Evolutionary conservation across 202 grass and related monocot species (phyloP), one percentile per base, ranked within the genome.

Genomic region (Brachypodium distachyon): DNA sequence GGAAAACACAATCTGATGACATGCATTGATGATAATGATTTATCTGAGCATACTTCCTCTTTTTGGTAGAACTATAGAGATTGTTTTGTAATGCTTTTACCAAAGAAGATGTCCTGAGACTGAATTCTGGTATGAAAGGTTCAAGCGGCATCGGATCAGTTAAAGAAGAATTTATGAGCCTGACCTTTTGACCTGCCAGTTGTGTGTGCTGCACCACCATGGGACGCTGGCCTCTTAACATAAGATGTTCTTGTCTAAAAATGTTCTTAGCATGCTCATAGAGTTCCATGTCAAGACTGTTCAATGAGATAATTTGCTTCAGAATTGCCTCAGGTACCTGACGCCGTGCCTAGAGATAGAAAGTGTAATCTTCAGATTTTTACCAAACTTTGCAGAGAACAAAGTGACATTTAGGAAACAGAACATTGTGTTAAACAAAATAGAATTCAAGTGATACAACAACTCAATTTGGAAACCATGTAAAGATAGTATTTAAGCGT

Each of bases 251-350:
- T 78, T 89, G 81, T 63, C 53, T 76, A 72, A 99, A 99, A 76
- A 99, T 93, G 52, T 77, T 85, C 83, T 93, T 84, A 64, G 92
- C 96, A 83, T 96, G 78, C 22, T 85, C 82, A 82, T 96, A 99
- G 32, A 99, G 88, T 81, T 93, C 87, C 74, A 96, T 83, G 79
- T 99, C 96, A 81, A 99, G 92, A 47, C 38, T 90, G 75, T 99
- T 99, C 78, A 95, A 66, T 12, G 76, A 77, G 23, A 85, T 85
- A 19, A 99, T 96, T 83, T 99, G 85, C 62, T 89, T 81, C 60
- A 99, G 59, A 80, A 90, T 29, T 54, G 65, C n/a, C 46, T 85
- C 78, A 4, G 96, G 85, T 81, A 99, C 89, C 37, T 77, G 71
- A 18, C 59, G 40, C 17, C 92, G 85, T 55, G 85, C 92, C 96